Evolutionary conservation across 75 land plant species (phyloP).

Genomic region (Adiantum capillusveneris): DNA sequence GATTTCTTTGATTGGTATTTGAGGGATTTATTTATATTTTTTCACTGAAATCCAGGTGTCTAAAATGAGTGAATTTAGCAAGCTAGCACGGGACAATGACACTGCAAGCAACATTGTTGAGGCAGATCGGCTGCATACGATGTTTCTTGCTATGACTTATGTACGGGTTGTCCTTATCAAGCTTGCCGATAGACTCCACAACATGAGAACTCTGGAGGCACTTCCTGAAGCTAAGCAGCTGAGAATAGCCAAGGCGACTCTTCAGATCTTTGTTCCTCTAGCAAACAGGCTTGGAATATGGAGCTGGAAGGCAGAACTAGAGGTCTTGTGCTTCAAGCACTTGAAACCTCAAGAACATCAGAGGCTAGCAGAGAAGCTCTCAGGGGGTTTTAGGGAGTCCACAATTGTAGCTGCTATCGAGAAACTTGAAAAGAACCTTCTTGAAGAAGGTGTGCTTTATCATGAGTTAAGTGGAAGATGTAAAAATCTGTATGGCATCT

Average conservation of each 20-base stretch:
- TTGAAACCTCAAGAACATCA: constrained; percentile 57
- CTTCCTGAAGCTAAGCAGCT: constrained; percentile 66
- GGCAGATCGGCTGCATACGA: constrained; percentile 87
- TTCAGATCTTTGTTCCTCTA: constrained; percentile 88
- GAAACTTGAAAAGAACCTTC: constrained; percentile 61
- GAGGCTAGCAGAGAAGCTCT: constrained; percentile 62
- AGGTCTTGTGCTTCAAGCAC: constrained; percentile 82
- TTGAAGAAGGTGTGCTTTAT: constrained; percentile 39
- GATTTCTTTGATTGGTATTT: too few relatives aligned
- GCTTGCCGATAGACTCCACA: constrained; percentile 93
- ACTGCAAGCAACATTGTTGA: constrained; percentile 67
- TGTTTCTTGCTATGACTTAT: constrained; percentile 95
- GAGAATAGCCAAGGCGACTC: constrained; percentile 88
- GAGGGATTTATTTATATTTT: too few relatives aligned
- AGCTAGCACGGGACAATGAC: constrained; percentile 86
- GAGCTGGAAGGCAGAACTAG: constrained; percentile 92
- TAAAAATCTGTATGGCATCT: constrained; percentile 86
- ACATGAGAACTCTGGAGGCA: constrained; percentile 88
- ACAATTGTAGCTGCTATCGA: constrained; percentile 56
- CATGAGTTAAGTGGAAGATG: constrained; percentile 63
- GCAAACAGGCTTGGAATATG: constrained; percentile 88
- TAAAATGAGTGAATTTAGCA: constrained; percentile 88
- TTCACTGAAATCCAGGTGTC: constrained; percentile 68
- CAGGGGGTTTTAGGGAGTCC: constrained; percentile 58
- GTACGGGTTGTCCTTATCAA: constrained; percentile 88